Evolutionary conservation across 2,329 filamentous ascomycete genomes (phyloP), one percentile per base, ranked within the genome.

Genomic region (Fusarium sp.): DNA sequence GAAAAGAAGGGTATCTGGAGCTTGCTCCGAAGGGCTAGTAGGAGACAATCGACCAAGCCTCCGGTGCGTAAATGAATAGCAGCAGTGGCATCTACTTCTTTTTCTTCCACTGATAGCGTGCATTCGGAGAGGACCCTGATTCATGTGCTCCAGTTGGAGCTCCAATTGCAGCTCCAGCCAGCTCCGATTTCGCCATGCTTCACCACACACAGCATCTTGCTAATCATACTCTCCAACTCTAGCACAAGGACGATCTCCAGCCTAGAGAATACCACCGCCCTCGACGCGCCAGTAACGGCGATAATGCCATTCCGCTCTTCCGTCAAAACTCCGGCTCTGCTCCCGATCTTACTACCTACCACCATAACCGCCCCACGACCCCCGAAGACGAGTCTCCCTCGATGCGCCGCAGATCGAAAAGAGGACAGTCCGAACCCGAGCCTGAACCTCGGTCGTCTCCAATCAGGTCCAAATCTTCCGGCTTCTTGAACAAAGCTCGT

Each of bases 1-100:
- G 70, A 72, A 36, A 71, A 79, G 72, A 80, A 77, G 65, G 74
- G 78, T 44, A 80, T 84, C 58, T 80, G 78, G 79, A 75, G 76
- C 57, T 72, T 86, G 51, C 77, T 86, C 64, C 79, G 82, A 61
- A 79, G 75, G 58, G 77, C 77, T 57, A 74, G 76, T 49, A 61
- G 61, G 39, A 69, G 58, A 41, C 45, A 55, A 11, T 65, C 64
- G 17, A 54, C 55, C 39, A 66, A 60, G 56, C 49, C 63, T 51
- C 55, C 65, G 61, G 67, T 69, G 49, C 41, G 67, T 70, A 42
- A 42, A n/a, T 14, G 14, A 46, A 36, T 25, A 13, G 35, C 13
- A 15, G 38, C 4, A 42, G 36, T 42, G 37, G 29, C 39, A 19
- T 46, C 38, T 51, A 31, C 11, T 13, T 25, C 36, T 53, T 19